These are phyloP conservation scores for Colletotrichum acutatum DNA, from an alignment of 2,329 filamentous ascomycete genomes.

Conservation along the genomic window DNA sequence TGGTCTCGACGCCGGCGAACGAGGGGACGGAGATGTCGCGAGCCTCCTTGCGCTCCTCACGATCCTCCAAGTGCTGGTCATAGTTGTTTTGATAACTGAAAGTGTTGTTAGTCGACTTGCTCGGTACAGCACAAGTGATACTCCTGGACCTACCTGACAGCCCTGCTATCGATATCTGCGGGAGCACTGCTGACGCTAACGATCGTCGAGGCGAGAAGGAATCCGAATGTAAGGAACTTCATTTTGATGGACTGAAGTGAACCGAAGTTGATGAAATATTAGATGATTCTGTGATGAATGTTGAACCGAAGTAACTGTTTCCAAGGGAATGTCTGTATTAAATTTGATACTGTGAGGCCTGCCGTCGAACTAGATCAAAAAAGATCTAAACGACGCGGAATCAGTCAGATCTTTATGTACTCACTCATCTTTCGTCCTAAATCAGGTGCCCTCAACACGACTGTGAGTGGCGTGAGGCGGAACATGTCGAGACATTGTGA, in stretches of 20 bases:
- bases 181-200: conserved; percentile 35
- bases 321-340: conserved; percentile 31
- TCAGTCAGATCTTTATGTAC: conserved; percentile 19
- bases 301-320: conserved; percentile 3
- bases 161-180: conserved; percentile 29
- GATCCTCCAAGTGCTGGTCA: conserved; percentile 24
- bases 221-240: conserved; percentile 27
- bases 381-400: not conserved
- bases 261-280: conserved; percentile 10
- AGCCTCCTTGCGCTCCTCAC: conserved; percentile 24
- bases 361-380: conserved; percentile 13
- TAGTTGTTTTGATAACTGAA: conserved; percentile 11
- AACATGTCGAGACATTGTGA: conserved; percentile 20
- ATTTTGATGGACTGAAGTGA: conserved; percentile 33
- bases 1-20: conserved; percentile 28
- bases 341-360: conserved; percentile 26
- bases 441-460: not conserved
- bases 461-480: conserved; percentile 16
- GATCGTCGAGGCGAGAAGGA: conserved; percentile 31
- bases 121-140: too few species aligned
- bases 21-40: conserved; percentile 28
- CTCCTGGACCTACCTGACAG: conserved; percentile 20
- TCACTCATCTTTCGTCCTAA: conserved; percentile 8
- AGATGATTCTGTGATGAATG: not conserved
- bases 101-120: too few species aligned